phyloP scores from a whole-genome alignment of 345 rosid species.

The Rhodomyrtus tomentosa region DNA sequence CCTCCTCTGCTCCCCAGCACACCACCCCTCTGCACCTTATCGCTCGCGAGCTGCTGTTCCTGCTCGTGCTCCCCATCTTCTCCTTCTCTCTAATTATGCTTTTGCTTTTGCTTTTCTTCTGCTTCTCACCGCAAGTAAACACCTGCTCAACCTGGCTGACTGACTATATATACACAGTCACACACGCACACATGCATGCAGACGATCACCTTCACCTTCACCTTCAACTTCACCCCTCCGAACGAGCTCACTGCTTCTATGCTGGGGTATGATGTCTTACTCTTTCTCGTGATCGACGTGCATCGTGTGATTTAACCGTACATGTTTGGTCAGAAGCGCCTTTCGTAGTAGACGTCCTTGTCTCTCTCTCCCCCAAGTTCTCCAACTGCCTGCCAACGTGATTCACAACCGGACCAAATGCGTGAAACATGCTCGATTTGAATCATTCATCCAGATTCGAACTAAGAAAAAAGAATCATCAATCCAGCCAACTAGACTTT shows the following conservation, averaged over 20 bases:
- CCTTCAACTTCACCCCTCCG: neutral
- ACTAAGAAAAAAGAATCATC: neutral
- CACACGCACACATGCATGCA: no score
- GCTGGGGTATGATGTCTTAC: no score
- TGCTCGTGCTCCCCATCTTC: no score
- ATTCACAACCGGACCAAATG: neutral
- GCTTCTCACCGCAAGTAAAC: neutral
- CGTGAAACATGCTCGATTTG: neutral
- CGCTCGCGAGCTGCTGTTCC: neutral
- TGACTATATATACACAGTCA: neutral
- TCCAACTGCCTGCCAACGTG: neutral
- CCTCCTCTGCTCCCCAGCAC: slow-evolving; percentile 40
- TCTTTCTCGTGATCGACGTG: neutral
- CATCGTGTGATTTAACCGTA: neutral
- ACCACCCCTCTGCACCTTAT: slow-evolving; percentile 26
- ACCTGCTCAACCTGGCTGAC: neutral
- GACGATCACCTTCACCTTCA: no score
- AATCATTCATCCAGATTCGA: neutral
- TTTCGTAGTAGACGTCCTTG: neutral
- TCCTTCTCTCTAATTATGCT: neutral
- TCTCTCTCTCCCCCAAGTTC: neutral
- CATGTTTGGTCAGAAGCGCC: neutral
- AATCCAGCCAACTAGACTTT: neutral
- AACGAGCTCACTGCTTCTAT: no score
- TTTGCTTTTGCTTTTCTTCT: no score